These are phyloP conservation scores for Schizochytrium sp. DNA, from an alignment of 108 stramenopile genomes.

Conservation along the genomic window DNA sequence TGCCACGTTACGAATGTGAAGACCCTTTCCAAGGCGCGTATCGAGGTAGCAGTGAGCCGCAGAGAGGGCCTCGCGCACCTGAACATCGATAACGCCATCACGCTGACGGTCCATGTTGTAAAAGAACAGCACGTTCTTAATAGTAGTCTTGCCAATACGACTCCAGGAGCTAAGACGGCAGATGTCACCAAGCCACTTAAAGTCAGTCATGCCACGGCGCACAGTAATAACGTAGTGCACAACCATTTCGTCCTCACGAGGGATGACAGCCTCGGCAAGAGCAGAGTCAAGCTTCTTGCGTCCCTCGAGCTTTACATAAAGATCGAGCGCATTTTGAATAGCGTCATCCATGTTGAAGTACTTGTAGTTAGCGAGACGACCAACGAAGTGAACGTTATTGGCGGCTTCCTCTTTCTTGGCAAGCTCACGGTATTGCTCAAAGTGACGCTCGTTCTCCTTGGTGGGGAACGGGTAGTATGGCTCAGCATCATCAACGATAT, in stretches of 20 bases:
- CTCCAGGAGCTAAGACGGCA: neutral
- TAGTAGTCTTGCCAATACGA: neutral
- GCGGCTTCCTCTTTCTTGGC: slow-evolving; percentile 70
- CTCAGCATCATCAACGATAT: neutral
- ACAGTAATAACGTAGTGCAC: slow-evolving; percentile 1
- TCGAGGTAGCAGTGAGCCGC: slow-evolving; percentile 22
- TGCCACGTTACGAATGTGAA: neutral
- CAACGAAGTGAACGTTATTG: slow-evolving; percentile 82
- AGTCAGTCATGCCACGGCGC: neutral
- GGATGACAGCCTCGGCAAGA: slow-evolving; percentile 29
- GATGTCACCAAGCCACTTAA: neutral
- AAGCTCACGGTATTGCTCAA: slow-evolving; percentile 80
- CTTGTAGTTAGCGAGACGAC: slow-evolving; percentile 87
- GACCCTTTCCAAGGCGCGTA: slow-evolving; percentile 22
- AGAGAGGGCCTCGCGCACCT: neutral
- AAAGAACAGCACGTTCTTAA: neutral
- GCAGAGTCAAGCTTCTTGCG: slow-evolving; percentile 25
- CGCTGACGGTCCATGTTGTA: slow-evolving; percentile 36
- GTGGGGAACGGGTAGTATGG: slow-evolving; percentile 87
- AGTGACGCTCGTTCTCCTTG: slow-evolving; percentile 78
- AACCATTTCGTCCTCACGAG: neutral
- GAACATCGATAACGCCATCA: neutral
- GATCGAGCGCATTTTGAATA: slow-evolving; percentile 83
- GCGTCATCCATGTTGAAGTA: slow-evolving; percentile 91
- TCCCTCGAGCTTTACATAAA: slow-evolving; percentile 73